These are phyloP conservation scores for Pulicaria dysenterica DNA, from an alignment of 129 eudicot species.

Conservation along the genomic window DNA sequence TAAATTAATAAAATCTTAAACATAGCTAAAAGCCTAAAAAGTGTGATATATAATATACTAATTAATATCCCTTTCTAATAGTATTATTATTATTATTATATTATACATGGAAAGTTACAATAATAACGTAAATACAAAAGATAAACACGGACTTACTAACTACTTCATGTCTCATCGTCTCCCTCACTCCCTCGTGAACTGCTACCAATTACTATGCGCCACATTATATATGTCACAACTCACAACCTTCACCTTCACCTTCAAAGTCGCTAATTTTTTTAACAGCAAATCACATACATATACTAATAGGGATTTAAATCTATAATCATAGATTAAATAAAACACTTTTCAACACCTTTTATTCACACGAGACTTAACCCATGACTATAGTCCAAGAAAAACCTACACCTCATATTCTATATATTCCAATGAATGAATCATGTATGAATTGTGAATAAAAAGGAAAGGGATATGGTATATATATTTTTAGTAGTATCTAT, in stretches of 20 bases:
- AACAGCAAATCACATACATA: no score
- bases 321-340: no score
- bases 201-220: slow-evolving; percentile 16
- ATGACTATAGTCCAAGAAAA: no score
- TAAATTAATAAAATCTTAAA: no score
- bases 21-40: not conserved
- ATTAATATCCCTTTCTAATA: not conserved
- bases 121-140: slow-evolving; percentile 34
- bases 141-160: slow-evolving; percentile 30
- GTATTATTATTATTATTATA: not conserved
- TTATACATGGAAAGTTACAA: slow-evolving; percentile 17
- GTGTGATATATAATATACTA: not conserved
- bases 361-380: no score
- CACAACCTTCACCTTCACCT: not conserved
- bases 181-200: slow-evolving; percentile 32
- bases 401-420: no score
- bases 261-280: no score
- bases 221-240: slow-evolving; percentile 25
- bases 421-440: no score
- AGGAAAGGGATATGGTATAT: no score
- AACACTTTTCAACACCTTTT: not conserved
- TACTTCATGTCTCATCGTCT: not conserved
- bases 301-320: no score
- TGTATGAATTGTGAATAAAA: no score
- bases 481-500: no score